Conservation (phyloP, 495 filamentous ascomycete genomes). For the Trichoderma asperelloides region DNA sequence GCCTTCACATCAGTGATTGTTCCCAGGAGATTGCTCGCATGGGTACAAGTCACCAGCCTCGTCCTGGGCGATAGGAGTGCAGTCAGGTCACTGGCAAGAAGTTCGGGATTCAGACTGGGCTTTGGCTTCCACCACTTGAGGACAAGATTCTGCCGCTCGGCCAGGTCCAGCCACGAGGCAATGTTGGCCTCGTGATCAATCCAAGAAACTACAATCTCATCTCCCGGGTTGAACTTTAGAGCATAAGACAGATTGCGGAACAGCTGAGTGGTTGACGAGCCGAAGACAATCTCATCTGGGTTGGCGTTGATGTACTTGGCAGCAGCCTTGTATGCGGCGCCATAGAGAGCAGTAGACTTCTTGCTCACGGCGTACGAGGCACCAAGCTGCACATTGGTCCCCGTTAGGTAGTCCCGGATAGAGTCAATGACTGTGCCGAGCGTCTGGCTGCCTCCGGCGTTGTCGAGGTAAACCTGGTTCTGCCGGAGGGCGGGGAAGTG, state of each 20-base stretch:
- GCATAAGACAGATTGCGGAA: slow-evolving; percentile 59
- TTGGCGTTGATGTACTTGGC: slow-evolving; percentile 60
- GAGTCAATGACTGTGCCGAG: slow-evolving; percentile 54
- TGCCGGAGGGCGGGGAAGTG: slow-evolving; percentile 58
- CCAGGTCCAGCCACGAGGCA: slow-evolving; percentile 55
- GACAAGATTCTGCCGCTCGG: slow-evolving; percentile 41
- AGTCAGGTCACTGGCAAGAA: slow-evolving; percentile 42
- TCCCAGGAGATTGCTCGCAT: slow-evolving; percentile 62
- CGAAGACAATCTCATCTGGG: slow-evolving; percentile 54
- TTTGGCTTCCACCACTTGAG: slow-evolving; percentile 59
- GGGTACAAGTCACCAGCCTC: slow-evolving; percentile 58
- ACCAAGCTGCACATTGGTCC: slow-evolving; percentile 65
- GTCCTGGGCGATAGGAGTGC: slow-evolving; percentile 49
- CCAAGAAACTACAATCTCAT: slow-evolving; percentile 56
- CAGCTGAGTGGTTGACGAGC: slow-evolving; percentile 63
- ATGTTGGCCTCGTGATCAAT: slow-evolving; percentile 65
- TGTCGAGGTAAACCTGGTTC: slow-evolving; percentile 63
- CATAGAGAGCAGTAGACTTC: slow-evolving; percentile 45
- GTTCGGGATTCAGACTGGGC: slow-evolving; percentile 40
- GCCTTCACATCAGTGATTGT: slow-evolving; percentile 53
- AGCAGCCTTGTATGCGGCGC: slow-evolving; percentile 47
- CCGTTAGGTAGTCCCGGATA: slow-evolving; percentile 53
- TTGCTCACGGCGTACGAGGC: slow-evolving; percentile 51
- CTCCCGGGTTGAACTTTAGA: slow-evolving; percentile 46
- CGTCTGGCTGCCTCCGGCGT: slow-evolving; percentile 65